Evolutionary conservation across 2,329 filamentous ascomycete species (phyloP).

Genomic region (Aureobasidium sp.): DNA sequence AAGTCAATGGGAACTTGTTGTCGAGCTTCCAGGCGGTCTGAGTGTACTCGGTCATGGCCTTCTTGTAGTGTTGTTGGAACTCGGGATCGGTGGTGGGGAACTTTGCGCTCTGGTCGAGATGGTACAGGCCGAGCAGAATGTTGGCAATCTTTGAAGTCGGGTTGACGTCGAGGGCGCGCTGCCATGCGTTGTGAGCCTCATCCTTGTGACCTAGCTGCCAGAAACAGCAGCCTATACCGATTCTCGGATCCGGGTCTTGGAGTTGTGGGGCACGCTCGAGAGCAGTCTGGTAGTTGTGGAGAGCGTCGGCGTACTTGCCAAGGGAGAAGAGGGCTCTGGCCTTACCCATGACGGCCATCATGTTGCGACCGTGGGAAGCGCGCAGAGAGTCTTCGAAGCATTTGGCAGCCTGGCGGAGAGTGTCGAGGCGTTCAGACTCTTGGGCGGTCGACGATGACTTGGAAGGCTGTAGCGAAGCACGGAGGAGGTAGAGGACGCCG

Average conservation of each 20-base stretch:
- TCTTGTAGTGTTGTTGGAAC: conserved; percentile 80
- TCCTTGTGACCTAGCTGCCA: conserved; percentile 96
- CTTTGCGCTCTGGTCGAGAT: conserved; percentile 78
- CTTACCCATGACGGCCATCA: conserved; percentile 87
- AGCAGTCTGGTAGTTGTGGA: conserved; percentile 80
- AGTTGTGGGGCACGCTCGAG: conserved; percentile 79
- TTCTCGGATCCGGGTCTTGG: conserved; percentile 86
- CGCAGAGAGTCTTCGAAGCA: conserved; percentile 91
- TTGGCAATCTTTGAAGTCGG: conserved; percentile 84
- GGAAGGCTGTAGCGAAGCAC: conserved; percentile 75
- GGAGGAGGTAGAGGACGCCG: conserved; percentile 80
- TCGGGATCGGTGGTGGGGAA: conserved; percentile 76
- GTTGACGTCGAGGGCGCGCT: conserved; percentile 73
- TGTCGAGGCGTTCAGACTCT: conserved; percentile 64
- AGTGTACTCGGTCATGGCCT: conserved; percentile 89
- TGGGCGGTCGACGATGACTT: conserved; percentile 58
- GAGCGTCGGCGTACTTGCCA: conserved; percentile 75
- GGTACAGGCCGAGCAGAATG: conserved; percentile 82
- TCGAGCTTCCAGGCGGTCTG: conserved; percentile 91
- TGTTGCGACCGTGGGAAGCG: conserved; percentile 76
- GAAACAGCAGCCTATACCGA: conserved; percentile 93
- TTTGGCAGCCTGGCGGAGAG: conserved; percentile 77
- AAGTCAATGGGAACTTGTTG: conserved; percentile 83
- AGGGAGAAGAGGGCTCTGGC: conserved; percentile 81
- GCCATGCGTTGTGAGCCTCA: conserved; percentile 85